Base-by-base conservation (phyloP, 805 yeast genomes). In the Wickerhamiella nectarea region DNA sequence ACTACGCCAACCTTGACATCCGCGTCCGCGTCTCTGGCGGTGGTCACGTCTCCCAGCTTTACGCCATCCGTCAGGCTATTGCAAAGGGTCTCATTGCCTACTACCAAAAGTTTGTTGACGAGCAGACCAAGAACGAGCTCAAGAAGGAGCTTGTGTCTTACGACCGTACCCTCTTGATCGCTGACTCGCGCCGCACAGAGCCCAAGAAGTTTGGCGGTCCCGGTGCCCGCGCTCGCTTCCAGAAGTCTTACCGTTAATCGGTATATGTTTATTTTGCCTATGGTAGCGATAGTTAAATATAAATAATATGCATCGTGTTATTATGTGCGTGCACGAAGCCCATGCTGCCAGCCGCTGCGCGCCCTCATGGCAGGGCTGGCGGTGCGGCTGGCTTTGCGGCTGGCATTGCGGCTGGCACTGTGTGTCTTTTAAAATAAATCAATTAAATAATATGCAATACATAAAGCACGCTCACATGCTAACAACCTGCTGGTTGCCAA, bases 191-290 rank as follows among this genome's bases (percentile, higher is more conserved):
- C 83, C 89, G 94, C 81, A 80, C 87, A 81, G 98, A 91, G 79
- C 98, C 98, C 80, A 91, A 91, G 96, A 91, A 91, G 80, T 91
- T 91, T 78, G 98, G 98, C 79, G 98, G 98, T 80, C 94, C 94
- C 74, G 98, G 98, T 84, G 98, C 98, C 76, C 91, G 98, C 78
- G 91, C 98, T 69, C 89, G 97, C 78, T 89, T 84, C 96, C 98
- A 91, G 80, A 91, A 91, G 74, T 91, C 98, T 71, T 91, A 91
- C 91, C 98, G 98, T 87, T 91, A 89, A 75, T 40, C 18, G 29
- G 33, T 39, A 15, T 39, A 39, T 28, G 31, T 11, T 28, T 28
- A 21, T 21, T 21, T 21, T 21, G 24, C 24, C 24, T 21, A 21
- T 21, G 24, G 24, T 21, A 21, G 24, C 24, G 12, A 28, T 28